phyloP scores from a whole-genome alignment of 1,284 basidiomycete species.

The Ceraceosorus guamensis region DNA sequence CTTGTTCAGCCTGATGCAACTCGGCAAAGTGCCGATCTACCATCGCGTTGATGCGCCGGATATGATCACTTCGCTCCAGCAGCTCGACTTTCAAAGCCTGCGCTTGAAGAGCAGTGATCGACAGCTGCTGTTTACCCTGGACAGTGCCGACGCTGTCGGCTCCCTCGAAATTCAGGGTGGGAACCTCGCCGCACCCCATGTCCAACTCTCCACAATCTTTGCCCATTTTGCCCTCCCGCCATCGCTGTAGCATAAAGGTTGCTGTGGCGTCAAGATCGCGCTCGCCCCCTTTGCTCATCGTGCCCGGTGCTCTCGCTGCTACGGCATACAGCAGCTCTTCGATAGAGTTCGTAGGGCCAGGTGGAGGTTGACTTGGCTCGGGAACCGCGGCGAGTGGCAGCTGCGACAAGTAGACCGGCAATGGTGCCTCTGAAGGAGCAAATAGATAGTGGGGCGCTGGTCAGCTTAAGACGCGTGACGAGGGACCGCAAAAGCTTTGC shows the following conservation, averaged over 20 bases:
- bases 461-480: background rate
- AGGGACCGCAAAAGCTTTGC: background rate
- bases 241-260: conserved; percentile 36
- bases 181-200: conserved; percentile 21
- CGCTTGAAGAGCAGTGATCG: background rate
- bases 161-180: background rate
- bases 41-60: background rate
- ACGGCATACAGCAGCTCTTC: conserved; percentile 20
- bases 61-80: background rate
- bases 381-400: conserved; percentile 1
- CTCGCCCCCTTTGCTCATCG: conserved; percentile 27
- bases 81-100: background rate
- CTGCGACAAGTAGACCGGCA: conserved; percentile 15
- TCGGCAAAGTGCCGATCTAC: background rate
- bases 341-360: conserved; percentile 34
- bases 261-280: conserved; percentile 35
- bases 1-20: background rate
- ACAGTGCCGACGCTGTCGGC: background rate
- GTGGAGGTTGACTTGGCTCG: background rate
- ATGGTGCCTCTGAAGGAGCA: background rate
- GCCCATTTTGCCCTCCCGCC: conserved; percentile 33
- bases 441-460: background rate
- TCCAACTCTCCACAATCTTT: conserved; percentile 34
- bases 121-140: too few species aligned
- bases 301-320: conserved; percentile 35